Evolutionary conservation across 257 asterid species (phyloP).

Genomic region (Gardenia jasminoides): DNA sequence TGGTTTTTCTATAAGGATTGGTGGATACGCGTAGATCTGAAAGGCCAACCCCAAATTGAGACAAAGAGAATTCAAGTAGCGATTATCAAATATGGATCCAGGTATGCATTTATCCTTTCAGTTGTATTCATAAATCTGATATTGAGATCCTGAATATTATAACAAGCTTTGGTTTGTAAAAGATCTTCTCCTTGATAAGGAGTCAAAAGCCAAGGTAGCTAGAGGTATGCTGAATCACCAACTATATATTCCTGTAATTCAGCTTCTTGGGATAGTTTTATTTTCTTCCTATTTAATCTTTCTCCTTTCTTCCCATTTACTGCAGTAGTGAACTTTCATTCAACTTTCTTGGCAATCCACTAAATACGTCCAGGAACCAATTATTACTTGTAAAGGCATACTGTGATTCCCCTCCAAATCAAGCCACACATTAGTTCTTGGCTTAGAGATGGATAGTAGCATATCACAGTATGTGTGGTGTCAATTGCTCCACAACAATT

Average conservation of each 20-base stretch:
- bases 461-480: constrained; percentile 64
- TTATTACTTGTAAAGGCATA: constrained; percentile 73
- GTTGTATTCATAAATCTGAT: too few species aligned
- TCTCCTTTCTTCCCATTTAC: constrained; percentile 56
- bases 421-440: constrained; percentile 54
- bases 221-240: constrained; percentile 66
- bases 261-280: constrained; percentile 27
- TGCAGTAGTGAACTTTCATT: constrained; percentile 51
- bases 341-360: constrained; percentile 90
- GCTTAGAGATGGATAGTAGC: constrained; percentile 66
- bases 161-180: constrained; percentile 29
- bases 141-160: too few species aligned
- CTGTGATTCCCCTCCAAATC: constrained; percentile 61
- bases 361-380: constrained; percentile 59
- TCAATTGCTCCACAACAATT: constrained; percentile 89
- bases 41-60: too few species aligned
- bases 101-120: too few species aligned
- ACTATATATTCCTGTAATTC: constrained; percentile 60
- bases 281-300: constrained; percentile 43
- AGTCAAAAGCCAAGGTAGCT: constrained; percentile 79
- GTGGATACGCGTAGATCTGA: too few species aligned
- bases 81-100: too few species aligned
- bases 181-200: constrained; percentile 60
- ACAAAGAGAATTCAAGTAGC: too few species aligned
- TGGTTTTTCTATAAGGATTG: too few species aligned